These are phyloP conservation scores for Globisporangium splendens DNA, from an alignment of 352 stramenopile species.

Conservation along the genomic window DNA sequence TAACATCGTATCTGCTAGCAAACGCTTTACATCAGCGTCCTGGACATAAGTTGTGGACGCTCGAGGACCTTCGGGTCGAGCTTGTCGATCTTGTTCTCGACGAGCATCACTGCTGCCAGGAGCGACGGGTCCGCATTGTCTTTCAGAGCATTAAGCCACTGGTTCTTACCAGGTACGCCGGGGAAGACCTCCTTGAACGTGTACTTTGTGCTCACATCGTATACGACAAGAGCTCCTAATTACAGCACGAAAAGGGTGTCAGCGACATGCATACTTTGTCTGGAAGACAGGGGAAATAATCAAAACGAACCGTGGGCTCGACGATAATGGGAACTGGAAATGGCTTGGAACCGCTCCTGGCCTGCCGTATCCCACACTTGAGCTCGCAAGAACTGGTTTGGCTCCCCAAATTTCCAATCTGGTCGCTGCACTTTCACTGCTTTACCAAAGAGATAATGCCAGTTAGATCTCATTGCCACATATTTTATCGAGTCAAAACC, in stretches of 20 bases:
- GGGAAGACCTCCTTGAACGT: constrained; percentile 69
- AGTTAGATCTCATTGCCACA: too few species aligned
- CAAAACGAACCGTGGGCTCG: constrained; percentile 40
- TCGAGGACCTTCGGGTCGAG: constrained; percentile 30
- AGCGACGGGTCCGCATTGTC: constrained; percentile 53
- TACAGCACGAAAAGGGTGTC: neutral
- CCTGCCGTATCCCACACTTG: constrained; percentile 73
- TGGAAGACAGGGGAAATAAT: neutral
- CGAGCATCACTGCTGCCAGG: constrained; percentile 57
- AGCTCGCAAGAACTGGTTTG: constrained; percentile 58
- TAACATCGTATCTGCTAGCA: constrained; percentile 43
- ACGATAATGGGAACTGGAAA: constrained; percentile 71
- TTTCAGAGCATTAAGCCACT: constrained; percentile 62
- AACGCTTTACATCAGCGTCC: constrained; percentile 41
- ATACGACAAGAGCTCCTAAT: constrained; percentile 61
- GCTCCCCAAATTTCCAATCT: constrained; percentile 67
- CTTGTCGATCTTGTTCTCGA: constrained; percentile 75
- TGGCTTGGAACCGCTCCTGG: constrained; percentile 69
- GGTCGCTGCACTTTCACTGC: constrained; percentile 62
- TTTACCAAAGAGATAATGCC: neutral
- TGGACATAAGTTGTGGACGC: constrained; percentile 40
- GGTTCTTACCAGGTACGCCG: constrained; percentile 37
- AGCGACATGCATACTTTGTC: neutral
- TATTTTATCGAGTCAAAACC: too few species aligned
- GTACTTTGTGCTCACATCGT: constrained; percentile 57